phyloP scores from a whole-genome alignment of 148 eudicot genomes.

The Arbutus unedo region DNA sequence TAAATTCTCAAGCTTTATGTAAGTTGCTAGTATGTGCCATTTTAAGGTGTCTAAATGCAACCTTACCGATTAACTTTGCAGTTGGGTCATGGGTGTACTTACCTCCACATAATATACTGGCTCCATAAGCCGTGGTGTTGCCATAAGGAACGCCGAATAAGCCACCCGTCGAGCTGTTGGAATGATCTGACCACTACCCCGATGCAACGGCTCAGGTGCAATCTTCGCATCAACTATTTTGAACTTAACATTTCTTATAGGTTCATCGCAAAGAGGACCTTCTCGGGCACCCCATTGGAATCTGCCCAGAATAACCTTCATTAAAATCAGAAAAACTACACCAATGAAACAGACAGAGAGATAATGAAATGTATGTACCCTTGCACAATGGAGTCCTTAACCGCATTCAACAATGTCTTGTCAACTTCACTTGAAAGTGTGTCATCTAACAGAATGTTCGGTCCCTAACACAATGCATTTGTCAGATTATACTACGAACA shows the following conservation, averaged over 20 bases:
- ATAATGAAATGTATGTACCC: constrained; percentile 58
- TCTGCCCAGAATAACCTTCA: constrained; percentile 33
- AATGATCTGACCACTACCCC: constrained; percentile 97
- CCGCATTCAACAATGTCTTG: constrained; percentile 77
- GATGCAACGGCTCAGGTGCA: constrained; percentile 90
- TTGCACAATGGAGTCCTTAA: constrained; percentile 96
- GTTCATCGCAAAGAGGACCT: constrained; percentile 98
- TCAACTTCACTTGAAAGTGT: constrained; percentile 98
- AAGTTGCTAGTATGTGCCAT: background rate
- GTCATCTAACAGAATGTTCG: constrained; percentile 92
- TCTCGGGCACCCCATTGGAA: constrained; percentile 99
- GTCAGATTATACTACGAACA: background rate
- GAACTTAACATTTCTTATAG: constrained; percentile 95
- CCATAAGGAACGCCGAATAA: constrained; percentile 96
- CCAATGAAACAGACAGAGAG: background rate
- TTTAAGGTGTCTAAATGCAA: background rate
- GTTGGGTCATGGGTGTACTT: background rate
- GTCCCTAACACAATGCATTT: constrained; percentile 54
- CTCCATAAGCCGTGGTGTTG: constrained; percentile 97
- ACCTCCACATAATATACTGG: constrained; percentile 97
- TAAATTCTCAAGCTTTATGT: background rate
- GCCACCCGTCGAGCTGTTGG: constrained; percentile 99
- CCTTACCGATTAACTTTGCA: background rate
- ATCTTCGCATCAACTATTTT: constrained; percentile 96
- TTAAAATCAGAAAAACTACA: background rate